phyloP scores from a whole-genome alignment of 164 flowering plant genomes.

The Nelumbo lutea region DNA sequence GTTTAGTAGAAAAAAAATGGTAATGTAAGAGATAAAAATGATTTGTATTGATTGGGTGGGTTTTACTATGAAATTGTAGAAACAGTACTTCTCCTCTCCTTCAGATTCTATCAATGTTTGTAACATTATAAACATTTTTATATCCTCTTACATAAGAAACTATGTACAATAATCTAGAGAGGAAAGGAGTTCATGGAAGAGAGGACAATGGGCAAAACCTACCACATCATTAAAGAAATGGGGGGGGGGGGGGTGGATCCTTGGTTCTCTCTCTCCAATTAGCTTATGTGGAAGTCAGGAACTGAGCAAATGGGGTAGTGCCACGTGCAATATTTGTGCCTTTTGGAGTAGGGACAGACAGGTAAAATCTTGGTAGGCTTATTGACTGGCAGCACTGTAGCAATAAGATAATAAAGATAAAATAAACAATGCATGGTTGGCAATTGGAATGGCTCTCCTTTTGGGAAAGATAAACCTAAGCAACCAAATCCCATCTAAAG shows the following conservation, averaged over 20 bases:
- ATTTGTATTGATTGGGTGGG: slow-evolving; percentile 34
- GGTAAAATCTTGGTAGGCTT: not conserved
- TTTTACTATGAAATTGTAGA: slow-evolving; percentile 13
- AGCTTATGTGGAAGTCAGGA: slow-evolving; percentile 16
- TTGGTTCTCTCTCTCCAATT: slow-evolving; percentile 9
- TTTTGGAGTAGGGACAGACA: not conserved
- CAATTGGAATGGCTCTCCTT: slow-evolving; percentile 46
- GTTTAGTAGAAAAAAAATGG: slow-evolving; percentile 17
- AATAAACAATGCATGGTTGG: slow-evolving; percentile 12
- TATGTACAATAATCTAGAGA: slow-evolving; percentile 4
- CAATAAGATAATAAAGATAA: not conserved
- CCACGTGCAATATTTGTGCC: slow-evolving; percentile 18
- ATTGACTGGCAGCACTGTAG: not conserved
- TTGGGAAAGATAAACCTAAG: slow-evolving; percentile 32
- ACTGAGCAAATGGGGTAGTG: slow-evolving; percentile 18
- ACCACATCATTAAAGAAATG: slow-evolving; percentile 8
- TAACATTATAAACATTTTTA: not conserved
- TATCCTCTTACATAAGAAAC: slow-evolving; percentile 11
- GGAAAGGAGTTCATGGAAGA: slow-evolving; percentile 22
- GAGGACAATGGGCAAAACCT: slow-evolving; percentile 25
- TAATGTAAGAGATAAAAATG: slow-evolving; percentile 20
- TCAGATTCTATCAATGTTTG: too few species aligned
- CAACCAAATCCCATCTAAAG: slow-evolving; percentile 32
- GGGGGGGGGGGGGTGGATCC: slow-evolving; percentile 26
- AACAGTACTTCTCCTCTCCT: not conserved